These are phyloP conservation scores for Hortiboletus rubellus DNA, from an alignment of 1,284 basidiomycete genomes.

Conservation along the genomic window DNA sequence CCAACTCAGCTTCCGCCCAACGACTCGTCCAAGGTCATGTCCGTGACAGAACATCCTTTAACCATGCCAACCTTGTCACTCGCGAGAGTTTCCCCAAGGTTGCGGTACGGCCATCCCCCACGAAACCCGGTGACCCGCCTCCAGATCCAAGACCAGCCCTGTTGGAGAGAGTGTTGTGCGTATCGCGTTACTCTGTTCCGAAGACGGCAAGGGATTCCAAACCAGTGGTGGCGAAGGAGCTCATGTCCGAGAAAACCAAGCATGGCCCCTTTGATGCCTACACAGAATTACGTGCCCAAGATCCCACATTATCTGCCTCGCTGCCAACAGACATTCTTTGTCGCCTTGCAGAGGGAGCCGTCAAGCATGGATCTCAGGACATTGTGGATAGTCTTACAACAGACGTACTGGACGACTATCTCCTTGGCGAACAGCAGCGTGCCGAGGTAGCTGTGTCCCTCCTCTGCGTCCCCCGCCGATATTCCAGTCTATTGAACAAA, in stretches of 20 bases:
- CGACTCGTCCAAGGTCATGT: conserved; percentile 26
- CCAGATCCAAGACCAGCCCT: conserved; percentile 14
- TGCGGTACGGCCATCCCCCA: background rate
- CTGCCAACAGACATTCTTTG: conserved; percentile 31
- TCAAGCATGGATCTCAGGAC: conserved; percentile 32
- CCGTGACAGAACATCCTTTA: conserved; percentile 25
- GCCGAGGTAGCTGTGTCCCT: conserved; percentile 29
- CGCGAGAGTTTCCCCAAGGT: conserved; percentile 16
- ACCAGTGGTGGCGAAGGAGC: conserved; percentile 9
- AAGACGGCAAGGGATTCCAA: conserved; percentile 12
- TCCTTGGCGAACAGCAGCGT: conserved; percentile 23
- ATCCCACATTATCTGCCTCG: conserved; percentile 22
- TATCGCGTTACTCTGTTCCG: conserved; percentile 33
- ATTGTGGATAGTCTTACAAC: conserved; percentile 37
- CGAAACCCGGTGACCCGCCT: background rate
- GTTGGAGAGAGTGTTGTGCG: conserved; percentile 28
- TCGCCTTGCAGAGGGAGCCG: conserved; percentile 31
- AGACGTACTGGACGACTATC: conserved; percentile 36
- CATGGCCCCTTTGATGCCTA: conserved; percentile 31
- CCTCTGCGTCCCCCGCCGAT: conserved; percentile 25
- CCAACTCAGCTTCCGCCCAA: conserved; percentile 25
- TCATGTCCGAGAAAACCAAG: conserved; percentile 17
- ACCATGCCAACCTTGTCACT: conserved; percentile 24
- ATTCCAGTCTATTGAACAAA: conserved; percentile 24
- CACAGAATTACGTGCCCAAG: conserved; percentile 26